Evolutionary conservation across 768 basidiomycete species (phyloP).

Genomic region (Heimioporus sp.): DNA sequence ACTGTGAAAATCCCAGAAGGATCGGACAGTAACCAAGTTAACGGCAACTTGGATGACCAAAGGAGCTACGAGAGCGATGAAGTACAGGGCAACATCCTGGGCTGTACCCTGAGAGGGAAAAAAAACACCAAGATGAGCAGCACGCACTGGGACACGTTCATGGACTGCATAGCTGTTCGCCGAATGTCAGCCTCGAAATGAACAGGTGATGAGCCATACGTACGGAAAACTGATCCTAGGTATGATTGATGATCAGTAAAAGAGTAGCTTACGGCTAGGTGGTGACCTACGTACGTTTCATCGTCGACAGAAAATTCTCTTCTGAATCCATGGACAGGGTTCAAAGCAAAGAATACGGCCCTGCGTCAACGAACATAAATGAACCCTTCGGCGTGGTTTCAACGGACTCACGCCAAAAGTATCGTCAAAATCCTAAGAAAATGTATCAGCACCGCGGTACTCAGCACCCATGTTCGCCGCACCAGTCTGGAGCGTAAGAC

Average conservation of each 20-base stretch:
- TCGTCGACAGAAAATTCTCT: conserved; percentile 78
- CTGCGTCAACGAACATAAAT: conserved; percentile 33
- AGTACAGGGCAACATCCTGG: conserved; percentile 48
- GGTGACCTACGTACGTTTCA: conserved; percentile 63
- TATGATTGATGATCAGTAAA: conserved; percentile 11
- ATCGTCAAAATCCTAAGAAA: conserved; percentile 63
- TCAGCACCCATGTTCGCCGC: conserved; percentile 14
- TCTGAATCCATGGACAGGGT: conserved; percentile 69
- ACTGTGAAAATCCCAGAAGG: conserved; percentile 88
- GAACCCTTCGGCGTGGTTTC: neutral
- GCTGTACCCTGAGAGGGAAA: neutral
- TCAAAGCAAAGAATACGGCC: conserved; percentile 57
- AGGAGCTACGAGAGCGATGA: conserved; percentile 64
- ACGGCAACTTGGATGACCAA: conserved; percentile 65
- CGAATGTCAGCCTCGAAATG: conserved; percentile 4
- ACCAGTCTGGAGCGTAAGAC: conserved; percentile 82
- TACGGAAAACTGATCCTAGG: conserved; percentile 25
- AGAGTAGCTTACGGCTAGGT: neutral
- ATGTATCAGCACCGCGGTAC: neutral
- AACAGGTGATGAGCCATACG: conserved; percentile 1
- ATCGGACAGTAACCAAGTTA: conserved; percentile 70
- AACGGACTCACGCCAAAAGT: conserved; percentile 51
- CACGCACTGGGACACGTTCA: conserved; percentile 74
- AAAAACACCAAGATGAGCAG: neutral
- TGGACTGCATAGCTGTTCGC: conserved; percentile 58